Evolutionary conservation across 2,329 filamentous ascomycete species (phyloP).

Genomic region (Fusarium bactridioides): DNA sequence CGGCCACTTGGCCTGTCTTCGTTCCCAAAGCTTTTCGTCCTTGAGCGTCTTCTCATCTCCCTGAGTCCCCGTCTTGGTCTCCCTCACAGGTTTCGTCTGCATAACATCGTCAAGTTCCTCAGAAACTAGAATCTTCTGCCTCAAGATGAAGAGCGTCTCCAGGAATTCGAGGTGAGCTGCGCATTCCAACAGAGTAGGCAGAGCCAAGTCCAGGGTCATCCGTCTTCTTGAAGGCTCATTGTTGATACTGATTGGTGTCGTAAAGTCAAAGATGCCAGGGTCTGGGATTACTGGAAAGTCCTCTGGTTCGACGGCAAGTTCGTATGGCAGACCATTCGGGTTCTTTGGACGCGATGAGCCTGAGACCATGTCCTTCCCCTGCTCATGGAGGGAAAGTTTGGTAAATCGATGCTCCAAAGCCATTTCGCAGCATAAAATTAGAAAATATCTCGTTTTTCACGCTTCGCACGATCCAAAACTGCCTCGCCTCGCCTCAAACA

Average conservation of each 20-base stretch:
- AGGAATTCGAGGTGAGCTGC: slow-evolving; percentile 65
- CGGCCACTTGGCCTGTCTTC: slow-evolving; percentile 38
- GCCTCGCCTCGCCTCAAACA: background rate
- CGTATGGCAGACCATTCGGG: background rate
- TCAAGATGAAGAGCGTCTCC: slow-evolving; percentile 63
- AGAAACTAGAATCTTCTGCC: slow-evolving; percentile 40
- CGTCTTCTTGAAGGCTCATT: fast-evolving
- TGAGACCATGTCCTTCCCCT: slow-evolving; percentile 7
- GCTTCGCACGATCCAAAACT: background rate
- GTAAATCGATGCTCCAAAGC: slow-evolving; percentile 1
- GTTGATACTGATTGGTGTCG: background rate
- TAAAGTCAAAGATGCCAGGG: background rate
- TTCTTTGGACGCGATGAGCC: background rate
- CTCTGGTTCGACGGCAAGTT: background rate
- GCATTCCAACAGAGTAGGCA: slow-evolving; percentile 7
- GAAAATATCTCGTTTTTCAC: background rate
- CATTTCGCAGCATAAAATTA: background rate
- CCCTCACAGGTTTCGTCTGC: slow-evolving; percentile 17
- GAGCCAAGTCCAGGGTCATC: background rate
- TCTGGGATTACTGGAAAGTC: slow-evolving; percentile 4
- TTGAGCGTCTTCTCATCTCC: slow-evolving; percentile 36
- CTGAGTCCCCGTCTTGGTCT: slow-evolving; percentile 12
- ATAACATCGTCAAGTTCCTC: slow-evolving; percentile 26
- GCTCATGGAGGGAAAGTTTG: slow-evolving; percentile 9
- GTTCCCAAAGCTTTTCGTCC: slow-evolving; percentile 25